Conservation (phyloP, 2,329 filamentous ascomycete species). For the Botrytis byssoidea region DNA sequence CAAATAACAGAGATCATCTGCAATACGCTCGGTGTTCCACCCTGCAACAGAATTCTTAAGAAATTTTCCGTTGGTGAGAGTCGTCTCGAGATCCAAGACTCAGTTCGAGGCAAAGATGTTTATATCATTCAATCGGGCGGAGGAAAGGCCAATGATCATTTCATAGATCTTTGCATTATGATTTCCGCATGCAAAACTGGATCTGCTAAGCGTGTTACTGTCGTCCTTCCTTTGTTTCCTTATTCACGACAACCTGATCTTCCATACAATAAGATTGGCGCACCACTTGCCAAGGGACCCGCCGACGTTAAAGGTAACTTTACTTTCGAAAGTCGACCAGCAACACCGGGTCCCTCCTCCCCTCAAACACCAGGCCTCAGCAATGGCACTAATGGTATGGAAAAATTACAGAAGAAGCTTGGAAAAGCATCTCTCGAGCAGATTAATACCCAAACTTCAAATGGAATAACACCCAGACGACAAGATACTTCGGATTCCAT, state of each 20-base stretch:
- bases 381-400: constrained; percentile 61
- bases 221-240: constrained; percentile 90
- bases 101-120: constrained; percentile 95
- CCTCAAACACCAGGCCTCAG: constrained; percentile 59
- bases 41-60: constrained; percentile 76
- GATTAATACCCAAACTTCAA: constrained; percentile 43
- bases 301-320: constrained; percentile 57
- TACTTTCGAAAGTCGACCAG: constrained; percentile 89
- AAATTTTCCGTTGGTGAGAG: constrained; percentile 97
- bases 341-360: constrained; percentile 74
- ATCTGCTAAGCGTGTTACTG: constrained; percentile 88
- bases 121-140: constrained; percentile 96
- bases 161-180: constrained; percentile 96
- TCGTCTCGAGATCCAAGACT: constrained; percentile 92
- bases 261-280: constrained; percentile 93
- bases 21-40: constrained; percentile 82
- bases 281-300: constrained; percentile 73
- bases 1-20: constrained; percentile 83
- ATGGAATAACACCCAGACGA: constrained; percentile 41
- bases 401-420: constrained; percentile 70
- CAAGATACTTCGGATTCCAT: constrained; percentile 44
- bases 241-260: constrained; percentile 96
- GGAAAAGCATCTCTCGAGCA: constrained; percentile 64
- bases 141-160: constrained; percentile 90
- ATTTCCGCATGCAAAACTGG: constrained; percentile 97